Percentiles rank a stretch among this genome's conserved stretches.
Conservation (phyloP, 768 basidiomycete species). For the Crepidotus variabilis region DNA sequence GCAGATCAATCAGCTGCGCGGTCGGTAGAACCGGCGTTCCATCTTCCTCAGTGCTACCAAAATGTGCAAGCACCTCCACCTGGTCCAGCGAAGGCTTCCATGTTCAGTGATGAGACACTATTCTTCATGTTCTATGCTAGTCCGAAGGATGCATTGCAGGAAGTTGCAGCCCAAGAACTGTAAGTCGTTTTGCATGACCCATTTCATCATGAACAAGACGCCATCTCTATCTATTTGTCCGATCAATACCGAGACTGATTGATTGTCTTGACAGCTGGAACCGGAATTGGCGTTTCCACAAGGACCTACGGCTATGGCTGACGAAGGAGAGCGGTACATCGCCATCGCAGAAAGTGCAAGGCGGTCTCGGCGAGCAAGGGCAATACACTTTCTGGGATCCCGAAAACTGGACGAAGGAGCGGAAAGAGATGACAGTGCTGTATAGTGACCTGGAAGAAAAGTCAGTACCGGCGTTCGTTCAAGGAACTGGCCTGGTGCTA, state of each 20-base stretch:
- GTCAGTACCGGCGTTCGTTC: slow-evolving; percentile 56
- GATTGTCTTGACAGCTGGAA: slow-evolving; percentile 58
- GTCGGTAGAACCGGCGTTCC: slow-evolving; percentile 88
- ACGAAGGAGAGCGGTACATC: slow-evolving; percentile 84
- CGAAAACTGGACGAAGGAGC: slow-evolving; percentile 72
- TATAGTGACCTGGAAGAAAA: slow-evolving; percentile 77
- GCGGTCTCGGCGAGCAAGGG: slow-evolving; percentile 83
- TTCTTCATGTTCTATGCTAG: slow-evolving; percentile 98
- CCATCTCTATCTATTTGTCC: slow-evolving; percentile 1
- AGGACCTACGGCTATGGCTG: slow-evolving; percentile 79
- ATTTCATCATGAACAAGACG: slow-evolving; percentile 3
- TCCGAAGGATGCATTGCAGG: slow-evolving; percentile 89
- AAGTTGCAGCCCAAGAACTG: slow-evolving; percentile 94
- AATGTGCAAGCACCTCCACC: slow-evolving; percentile 87
- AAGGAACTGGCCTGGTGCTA: slow-evolving; percentile 32
- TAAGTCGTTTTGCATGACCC: slow-evolving; percentile 40
- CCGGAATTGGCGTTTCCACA: slow-evolving; percentile 96
- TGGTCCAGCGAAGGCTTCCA: slow-evolving; percentile 72
- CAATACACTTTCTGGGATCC: slow-evolving; percentile 90
- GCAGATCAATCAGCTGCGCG: slow-evolving; percentile 84
- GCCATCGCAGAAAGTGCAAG: slow-evolving; percentile 72
- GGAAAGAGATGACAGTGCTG: slow-evolving; percentile 74
- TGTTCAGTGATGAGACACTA: slow-evolving; percentile 93
- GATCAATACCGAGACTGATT: slow-evolving; percentile 3
- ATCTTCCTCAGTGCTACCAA: slow-evolving; percentile 83